phyloP scores from a whole-genome alignment of 768 basidiomycete genomes.

The Asterophora lycoperdoides region DNA sequence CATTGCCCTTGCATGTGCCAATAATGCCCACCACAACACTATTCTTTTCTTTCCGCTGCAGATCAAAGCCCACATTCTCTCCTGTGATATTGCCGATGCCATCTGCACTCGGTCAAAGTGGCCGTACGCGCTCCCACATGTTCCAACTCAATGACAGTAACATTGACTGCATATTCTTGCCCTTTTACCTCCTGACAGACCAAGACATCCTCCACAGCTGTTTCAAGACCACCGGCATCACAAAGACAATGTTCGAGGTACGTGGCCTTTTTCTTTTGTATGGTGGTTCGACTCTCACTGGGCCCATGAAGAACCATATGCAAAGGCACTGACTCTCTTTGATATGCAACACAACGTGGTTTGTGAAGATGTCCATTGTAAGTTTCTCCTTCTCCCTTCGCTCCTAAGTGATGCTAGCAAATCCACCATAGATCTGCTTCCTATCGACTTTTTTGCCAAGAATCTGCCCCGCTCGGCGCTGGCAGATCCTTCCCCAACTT shows the following conservation, averaged over 20 bases:
- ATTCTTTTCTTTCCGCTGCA: conserved; percentile 73
- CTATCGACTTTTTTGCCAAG: conserved; percentile 93
- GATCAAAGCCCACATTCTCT: conserved; percentile 74
- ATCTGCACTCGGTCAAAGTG: conserved; percentile 72
- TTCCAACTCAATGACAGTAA: conserved; percentile 95
- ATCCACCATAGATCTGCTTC: conserved; percentile 69
- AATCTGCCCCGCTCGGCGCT: conserved; percentile 86
- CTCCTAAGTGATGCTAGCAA: neutral
- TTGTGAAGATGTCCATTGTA: conserved; percentile 92
- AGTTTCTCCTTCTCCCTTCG: conserved; percentile 23
- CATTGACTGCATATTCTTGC: conserved; percentile 77
- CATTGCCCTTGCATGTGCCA: conserved; percentile 63
- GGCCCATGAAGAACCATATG: conserved; percentile 76
- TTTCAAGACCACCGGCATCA: conserved; percentile 97
- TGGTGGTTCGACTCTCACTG: neutral
- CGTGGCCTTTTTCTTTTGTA: conserved; percentile 27
- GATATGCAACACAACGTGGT: conserved; percentile 97
- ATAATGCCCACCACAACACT: conserved; percentile 60
- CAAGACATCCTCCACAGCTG: conserved; percentile 93
- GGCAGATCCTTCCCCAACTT: conserved; percentile 91
- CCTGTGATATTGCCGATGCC: conserved; percentile 73
- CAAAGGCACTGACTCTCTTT: conserved; percentile 92
- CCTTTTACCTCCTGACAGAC: conserved; percentile 83
- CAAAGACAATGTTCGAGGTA: conserved; percentile 94
- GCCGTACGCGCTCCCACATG: conserved; percentile 86